Evolutionary conservation across 23 red algal species (phyloP).

Genomic region (Agarophyton chilense): DNA sequence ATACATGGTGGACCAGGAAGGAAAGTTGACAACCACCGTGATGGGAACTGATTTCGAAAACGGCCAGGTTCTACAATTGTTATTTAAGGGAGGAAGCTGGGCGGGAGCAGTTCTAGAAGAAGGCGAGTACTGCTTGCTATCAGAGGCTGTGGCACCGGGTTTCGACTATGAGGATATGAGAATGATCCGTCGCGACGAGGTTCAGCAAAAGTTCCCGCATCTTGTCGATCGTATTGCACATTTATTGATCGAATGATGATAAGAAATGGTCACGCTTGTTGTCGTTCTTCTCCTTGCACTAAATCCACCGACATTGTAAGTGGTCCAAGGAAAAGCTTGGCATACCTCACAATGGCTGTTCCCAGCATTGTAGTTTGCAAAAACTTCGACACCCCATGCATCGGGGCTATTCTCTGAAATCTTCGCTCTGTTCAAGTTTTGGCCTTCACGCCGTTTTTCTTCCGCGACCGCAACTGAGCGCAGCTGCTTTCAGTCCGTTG

Average conservation of each 20-base stretch:
- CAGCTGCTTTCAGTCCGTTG: no score
- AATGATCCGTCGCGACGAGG: background rate
- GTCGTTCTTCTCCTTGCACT: no score
- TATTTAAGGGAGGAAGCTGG: background rate
- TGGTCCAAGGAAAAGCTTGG: no score
- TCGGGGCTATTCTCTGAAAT: no score
- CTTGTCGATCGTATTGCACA: background rate
- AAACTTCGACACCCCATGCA: no score
- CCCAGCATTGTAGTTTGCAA: no score
- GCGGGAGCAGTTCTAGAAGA: background rate
- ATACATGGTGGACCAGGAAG: background rate
- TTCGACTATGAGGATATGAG: constrained; percentile 18
- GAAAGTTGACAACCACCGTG: background rate
- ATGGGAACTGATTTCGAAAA: background rate
- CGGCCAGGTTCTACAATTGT: background rate
- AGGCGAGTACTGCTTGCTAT: constrained; percentile 1
- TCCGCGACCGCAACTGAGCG: no score
- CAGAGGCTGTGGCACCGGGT: constrained; percentile 12
- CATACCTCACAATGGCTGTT: no score
- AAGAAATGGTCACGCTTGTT: background rate
- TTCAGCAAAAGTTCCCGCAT: constrained; percentile 5
- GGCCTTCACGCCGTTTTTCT: no score
- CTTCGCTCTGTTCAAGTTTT: no score
- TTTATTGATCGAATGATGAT: background rate
- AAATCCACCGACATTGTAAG: no score